phyloP scores from a whole-genome alignment of 495 filamentous ascomycete genomes.

The Aspergillus incahuasiensis region DNA sequence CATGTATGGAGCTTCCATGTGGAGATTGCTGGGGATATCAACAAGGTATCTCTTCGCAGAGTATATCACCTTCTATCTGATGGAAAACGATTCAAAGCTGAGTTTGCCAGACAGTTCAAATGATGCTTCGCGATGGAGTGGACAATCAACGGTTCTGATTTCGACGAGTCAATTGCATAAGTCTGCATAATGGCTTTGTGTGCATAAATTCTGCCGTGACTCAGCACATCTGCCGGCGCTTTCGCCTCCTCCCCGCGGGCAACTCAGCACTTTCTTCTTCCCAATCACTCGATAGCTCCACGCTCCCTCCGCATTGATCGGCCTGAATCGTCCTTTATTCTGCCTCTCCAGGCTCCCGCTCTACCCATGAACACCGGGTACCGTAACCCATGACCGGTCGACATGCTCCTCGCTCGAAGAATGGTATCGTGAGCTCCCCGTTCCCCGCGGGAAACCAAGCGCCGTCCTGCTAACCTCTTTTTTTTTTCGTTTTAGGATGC shows the following conservation, averaged over 20 bases:
- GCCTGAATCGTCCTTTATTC: not conserved
- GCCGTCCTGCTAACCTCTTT: not conserved
- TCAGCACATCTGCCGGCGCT: not conserved
- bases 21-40: too few relatives aligned
- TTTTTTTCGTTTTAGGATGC: slow-evolving; percentile 32
- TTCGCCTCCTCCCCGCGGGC: not conserved
- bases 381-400: slow-evolving; percentile 36
- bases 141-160: too few relatives aligned
- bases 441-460: slow-evolving; percentile 12
- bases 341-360: slow-evolving; percentile 9
- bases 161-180: too few relatives aligned
- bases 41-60: too few relatives aligned
- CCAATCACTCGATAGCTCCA: not conserved
- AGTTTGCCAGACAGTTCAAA: too few relatives aligned
- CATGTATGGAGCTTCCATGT: too few relatives aligned
- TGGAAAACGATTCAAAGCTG: too few relatives aligned
- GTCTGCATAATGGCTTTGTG: too few relatives aligned
- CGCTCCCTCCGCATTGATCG: not conserved
- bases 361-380: slow-evolving; percentile 19
- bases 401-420: slow-evolving; percentile 46
- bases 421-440: slow-evolving; percentile 23
- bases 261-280: not conserved
- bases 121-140: too few relatives aligned
- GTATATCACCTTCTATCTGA: too few relatives aligned
- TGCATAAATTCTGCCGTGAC: not conserved